Evolutionary conservation across 2,329 filamentous ascomycete species (phyloP), one percentile per base, ranked within the genome.

Genomic region (Fusarium staphyleae): DNA sequence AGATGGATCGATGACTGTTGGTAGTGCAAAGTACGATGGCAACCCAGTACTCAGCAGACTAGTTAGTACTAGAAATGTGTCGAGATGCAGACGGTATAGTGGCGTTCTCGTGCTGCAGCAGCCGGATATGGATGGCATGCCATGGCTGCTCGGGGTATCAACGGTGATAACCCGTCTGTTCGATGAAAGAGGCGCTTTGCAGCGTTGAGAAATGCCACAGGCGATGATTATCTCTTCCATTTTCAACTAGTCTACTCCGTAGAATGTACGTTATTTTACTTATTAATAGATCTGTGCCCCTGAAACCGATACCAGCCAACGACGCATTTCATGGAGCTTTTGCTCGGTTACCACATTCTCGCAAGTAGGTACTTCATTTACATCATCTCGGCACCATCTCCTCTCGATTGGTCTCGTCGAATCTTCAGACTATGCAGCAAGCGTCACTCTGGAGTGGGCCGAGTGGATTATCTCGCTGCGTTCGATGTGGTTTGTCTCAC

Each of bases 391-490:
- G n/a, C 11, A 11, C 26, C 29, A 11, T 34, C 29, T 24, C 3
- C 36, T 15, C 13, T 22, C 6, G 42, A 18, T 32, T 24, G 43
- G 22, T 37, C 36, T 15, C 33, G 33, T 37, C 32, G 11, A 16
- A 32, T 10, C 14, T 35, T 45, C 15, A 26, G 8, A n/a, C n/a
- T n/a, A 5, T 6, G 5, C 16, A 4, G 30, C 16, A 36, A 32
- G 36, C 29, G 45, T 45, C 42, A 35, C 30, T 18, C 22, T 14
- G 26, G 16, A 34, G 32, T 15, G 13, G 2, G 22, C 15, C 30
- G 16, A 34, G 32, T 15, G 13, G 2, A 26, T 2, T 57, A 52
- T 49, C 19, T 60, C 52, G 22, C 22, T 8, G 22, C 22, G 22
- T 24, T 24, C 22, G 7, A 8, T 3, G 5, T 24, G 5, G 5